Conservation (phyloP, 768 basidiomycete species). For the Termitomyces sp. region DNA sequence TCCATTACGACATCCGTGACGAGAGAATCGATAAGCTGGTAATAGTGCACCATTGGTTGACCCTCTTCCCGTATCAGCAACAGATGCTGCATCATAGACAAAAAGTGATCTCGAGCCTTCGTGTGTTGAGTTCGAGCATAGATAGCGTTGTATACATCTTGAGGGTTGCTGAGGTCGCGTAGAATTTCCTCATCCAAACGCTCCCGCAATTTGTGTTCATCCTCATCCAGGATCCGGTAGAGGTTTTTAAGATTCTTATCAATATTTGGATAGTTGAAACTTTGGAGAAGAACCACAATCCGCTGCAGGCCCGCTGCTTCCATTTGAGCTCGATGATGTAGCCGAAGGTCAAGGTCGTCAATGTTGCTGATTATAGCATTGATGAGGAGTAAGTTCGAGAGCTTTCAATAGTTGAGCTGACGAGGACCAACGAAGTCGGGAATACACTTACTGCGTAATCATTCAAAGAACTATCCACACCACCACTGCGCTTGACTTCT, state of each 20-base stretch:
- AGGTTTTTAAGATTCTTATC: conserved; percentile 63
- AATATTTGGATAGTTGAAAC: conserved; percentile 58
- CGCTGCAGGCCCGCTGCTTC: conserved; percentile 77
- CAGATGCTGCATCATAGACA: conserved; percentile 93
- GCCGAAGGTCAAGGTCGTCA: conserved; percentile 77
- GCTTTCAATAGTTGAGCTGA: conserved; percentile 29
- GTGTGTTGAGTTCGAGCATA: conserved; percentile 72
- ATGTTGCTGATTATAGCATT: conserved; percentile 57
- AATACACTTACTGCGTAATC: conserved; percentile 74
- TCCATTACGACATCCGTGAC: conserved; percentile 91
- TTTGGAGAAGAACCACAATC: conserved; percentile 64
- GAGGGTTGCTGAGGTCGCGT: conserved; percentile 69
- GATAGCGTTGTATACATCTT: conserved; percentile 85
- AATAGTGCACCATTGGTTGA: conserved; percentile 79
- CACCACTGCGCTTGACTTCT: conserved; percentile 67
- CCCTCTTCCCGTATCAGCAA: conserved; percentile 88
- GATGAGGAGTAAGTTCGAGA: conserved; percentile 69
- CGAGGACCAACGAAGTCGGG: neutral
- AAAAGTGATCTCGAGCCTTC: conserved; percentile 76
- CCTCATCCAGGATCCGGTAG: conserved; percentile 59
- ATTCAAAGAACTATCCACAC: conserved; percentile 62
- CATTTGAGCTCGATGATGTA: conserved; percentile 87
- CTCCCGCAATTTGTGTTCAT: conserved; percentile 67
- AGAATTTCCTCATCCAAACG: conserved; percentile 74
- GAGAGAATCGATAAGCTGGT: conserved; percentile 85